Conservation (phyloP, 2,329 filamentous ascomycete genomes). For the Fusarium illudens region DNA sequence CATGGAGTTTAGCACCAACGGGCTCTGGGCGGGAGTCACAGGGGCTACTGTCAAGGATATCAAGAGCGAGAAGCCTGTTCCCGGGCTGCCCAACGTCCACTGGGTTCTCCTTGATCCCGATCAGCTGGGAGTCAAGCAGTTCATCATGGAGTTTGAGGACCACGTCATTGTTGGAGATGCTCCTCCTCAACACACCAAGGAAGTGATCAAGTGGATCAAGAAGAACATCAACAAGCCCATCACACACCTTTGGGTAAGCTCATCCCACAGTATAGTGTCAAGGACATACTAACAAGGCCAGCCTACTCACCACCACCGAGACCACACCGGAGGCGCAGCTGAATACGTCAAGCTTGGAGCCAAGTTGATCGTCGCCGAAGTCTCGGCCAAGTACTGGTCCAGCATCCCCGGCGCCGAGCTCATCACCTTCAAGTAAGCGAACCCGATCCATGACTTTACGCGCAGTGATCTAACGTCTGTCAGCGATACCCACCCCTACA, state of each 20-base stretch:
- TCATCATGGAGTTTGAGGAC: constrained; percentile 27
- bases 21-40: constrained; percentile 13
- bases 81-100: not conserved
- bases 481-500: constrained; percentile 20
- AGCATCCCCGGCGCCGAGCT: not conserved
- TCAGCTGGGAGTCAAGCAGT: constrained; percentile 17
- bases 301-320: constrained; percentile 29
- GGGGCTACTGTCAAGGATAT: not conserved
- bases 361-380: constrained; percentile 14
- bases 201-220: constrained; percentile 18
- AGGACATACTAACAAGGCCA: not conserved
- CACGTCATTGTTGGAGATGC: constrained; percentile 27
- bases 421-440: constrained; percentile 23
- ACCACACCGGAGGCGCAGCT: constrained; percentile 13
- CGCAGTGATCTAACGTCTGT: not conserved
- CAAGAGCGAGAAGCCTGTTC: not conserved
- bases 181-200: not conserved
- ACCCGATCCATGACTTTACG: fast-evolving
- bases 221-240: constrained; percentile 15
- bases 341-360: constrained; percentile 9
- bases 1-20: constrained; percentile 24
- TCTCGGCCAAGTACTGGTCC: constrained; percentile 19
- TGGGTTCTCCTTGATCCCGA: constrained; percentile 20
- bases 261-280: fast-evolving
- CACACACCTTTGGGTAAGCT: constrained; percentile 12